Evolutionary conservation across 345 rosid genomes (phyloP).

Genomic region (Salix exigua): DNA sequence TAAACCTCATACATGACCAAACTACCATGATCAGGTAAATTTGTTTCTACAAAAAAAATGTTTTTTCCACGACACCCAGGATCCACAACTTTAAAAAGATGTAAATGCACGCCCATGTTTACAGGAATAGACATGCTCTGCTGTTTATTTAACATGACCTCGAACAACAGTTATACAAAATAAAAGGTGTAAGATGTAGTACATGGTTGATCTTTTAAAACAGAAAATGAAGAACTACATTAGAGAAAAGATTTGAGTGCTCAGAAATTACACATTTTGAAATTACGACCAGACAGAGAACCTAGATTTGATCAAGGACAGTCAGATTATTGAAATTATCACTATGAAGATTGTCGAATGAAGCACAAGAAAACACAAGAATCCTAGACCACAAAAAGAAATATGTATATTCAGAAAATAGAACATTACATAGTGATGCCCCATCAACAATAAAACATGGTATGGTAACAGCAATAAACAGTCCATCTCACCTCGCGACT

Average conservation of each 20-base stretch:
- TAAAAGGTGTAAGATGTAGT: neutral
- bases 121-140: neutral
- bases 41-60: no score
- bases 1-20: neutral
- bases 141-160: neutral
- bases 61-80: neutral
- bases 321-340: no score
- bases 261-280: neutral
- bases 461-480: constrained; percentile 1
- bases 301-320: no score
- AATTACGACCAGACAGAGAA: no score
- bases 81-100: neutral
- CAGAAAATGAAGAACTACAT: neutral
- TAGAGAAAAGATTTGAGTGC: no score
- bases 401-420: no score
- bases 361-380: no score
- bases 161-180: no score
- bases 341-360: no score
- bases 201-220: neutral
- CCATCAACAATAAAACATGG: neutral
- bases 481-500: constrained; percentile 78
- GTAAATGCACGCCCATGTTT: neutral
- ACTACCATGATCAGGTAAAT: no score
- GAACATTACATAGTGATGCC: neutral
- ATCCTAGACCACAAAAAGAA: no score